Evolutionary conservation across 2,329 filamentous ascomycete species (phyloP).

Genomic region (Calonectria naviculata): DNA sequence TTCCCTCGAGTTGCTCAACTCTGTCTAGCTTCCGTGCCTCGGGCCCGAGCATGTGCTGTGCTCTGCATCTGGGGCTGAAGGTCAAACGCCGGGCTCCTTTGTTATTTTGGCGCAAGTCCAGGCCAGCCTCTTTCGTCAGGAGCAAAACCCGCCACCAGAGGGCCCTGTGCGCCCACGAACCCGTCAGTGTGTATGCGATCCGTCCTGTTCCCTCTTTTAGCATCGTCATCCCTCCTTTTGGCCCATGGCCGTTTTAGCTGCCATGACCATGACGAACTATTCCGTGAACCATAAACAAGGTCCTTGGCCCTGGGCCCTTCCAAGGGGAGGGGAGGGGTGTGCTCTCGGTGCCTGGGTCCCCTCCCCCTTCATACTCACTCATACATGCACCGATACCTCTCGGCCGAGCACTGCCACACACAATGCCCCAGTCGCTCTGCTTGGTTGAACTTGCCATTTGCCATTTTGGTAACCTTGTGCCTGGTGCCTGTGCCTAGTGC

Average conservation of each 20-base stretch:
- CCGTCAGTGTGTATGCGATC: not conserved
- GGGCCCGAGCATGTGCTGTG: slow-evolving; percentile 15
- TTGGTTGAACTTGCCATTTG: slow-evolving; percentile 13
- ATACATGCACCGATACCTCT: slow-evolving; percentile 27
- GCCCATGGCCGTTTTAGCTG: not conserved
- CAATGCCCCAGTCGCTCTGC: slow-evolving; percentile 19
- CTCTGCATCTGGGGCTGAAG: slow-evolving; percentile 11
- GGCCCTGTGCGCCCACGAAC: slow-evolving; percentile 8
- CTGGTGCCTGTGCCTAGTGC: not conserved
- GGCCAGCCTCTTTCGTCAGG: not conserved
- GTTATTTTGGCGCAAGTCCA: not conserved
- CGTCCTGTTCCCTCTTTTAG: not conserved
- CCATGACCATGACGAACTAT: not conserved
- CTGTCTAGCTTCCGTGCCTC: slow-evolving; percentile 3
- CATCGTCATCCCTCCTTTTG: not conserved
- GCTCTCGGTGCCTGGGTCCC: not conserved
- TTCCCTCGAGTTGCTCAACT: slow-evolving; percentile 34
- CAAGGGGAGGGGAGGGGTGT: not conserved
- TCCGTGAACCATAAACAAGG: not conserved
- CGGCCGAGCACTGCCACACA: slow-evolving; percentile 40
- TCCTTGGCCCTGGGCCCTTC: not conserved
- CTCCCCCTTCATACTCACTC: not conserved
- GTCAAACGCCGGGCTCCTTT: slow-evolving; percentile 22
- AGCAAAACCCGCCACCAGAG: not conserved
- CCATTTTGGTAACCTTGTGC: slow-evolving; percentile 18